Evolutionary conservation across 2,329 filamentous ascomycete genomes (phyloP), one percentile per base, ranked within the genome.

Genomic region (Penicillium aurantiogriseum): DNA sequence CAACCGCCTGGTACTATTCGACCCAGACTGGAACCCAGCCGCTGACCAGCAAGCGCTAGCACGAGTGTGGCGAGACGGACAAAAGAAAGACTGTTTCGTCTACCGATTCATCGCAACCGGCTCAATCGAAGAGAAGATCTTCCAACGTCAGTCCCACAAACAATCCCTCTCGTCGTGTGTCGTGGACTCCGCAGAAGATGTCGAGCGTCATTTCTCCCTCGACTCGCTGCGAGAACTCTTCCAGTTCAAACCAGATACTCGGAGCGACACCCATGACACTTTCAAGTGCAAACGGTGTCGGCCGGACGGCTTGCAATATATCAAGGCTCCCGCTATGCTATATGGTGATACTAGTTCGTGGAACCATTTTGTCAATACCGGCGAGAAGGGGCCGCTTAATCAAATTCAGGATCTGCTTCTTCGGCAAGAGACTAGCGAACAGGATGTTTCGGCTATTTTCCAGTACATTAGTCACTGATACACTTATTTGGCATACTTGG

Each of bases 21-120:
- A 99, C 66, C 94, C 94, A 0, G 90, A 94, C 75, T 99, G 94
- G 94, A 99, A 99, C 69, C 94, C 94, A 0, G 94, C 94, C 4
- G 92, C 94, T 0, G 94, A 99, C 70, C 94, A 99, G 74, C 94
- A 99, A 77, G 94, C 94, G 4, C 83, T 99, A 31, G 94, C 94
- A 36, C 90, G 94, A 80, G 94, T 99, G 21, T 99, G 94, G 94
- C 90, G 94, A 81, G 94, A 99, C 68, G 94, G 94, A 0, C 94
- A 99, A 76, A 97, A 95, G 82, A 99, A 99, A 72, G 94, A 99
- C 70, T 99, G 94, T 71, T 99, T 99, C 68, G 94, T 99, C 17
- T 99, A 99, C 75, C 90, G 94, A n/a, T 99, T 99, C 78, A 99
- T 99, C 68, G 90, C 92, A 0, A 97, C 95, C 0, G 94, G 94